Conservation (phyloP, 2,329 filamentous ascomycete species). For the Beauveria pseudobassiana region DNA sequence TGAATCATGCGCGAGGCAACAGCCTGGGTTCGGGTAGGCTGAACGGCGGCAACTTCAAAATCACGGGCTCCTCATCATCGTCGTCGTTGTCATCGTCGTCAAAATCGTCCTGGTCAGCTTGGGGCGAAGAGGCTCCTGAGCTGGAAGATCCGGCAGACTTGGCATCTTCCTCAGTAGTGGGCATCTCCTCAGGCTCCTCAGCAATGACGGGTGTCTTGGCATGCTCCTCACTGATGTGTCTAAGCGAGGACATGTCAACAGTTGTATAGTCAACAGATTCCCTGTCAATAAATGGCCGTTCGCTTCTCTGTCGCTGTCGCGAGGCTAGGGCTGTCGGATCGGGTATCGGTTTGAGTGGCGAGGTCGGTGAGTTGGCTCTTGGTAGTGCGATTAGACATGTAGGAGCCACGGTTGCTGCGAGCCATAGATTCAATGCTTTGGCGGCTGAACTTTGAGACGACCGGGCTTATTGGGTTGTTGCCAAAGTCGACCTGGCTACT, state of each 20-base stretch:
- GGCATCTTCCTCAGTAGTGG: background rate
- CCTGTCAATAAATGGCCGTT: slow-evolving; percentile 26
- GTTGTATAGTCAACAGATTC: slow-evolving; percentile 51
- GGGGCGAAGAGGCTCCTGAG: background rate
- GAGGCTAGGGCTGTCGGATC: slow-evolving; percentile 46
- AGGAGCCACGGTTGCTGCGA: slow-evolving; percentile 64
- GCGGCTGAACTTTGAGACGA: slow-evolving; percentile 50
- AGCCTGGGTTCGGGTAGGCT: slow-evolving; percentile 47
- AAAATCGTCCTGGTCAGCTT: slow-evolving; percentile 10
- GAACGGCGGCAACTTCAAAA: slow-evolving; percentile 57
- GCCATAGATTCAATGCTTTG: slow-evolving; percentile 62
- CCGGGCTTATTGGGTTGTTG: slow-evolving; percentile 67
- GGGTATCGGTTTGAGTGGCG: slow-evolving; percentile 54
- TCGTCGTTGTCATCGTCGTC: slow-evolving; percentile 40
- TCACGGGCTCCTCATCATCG: slow-evolving; percentile 56
- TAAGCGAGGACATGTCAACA: slow-evolving; percentile 45
- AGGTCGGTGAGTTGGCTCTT: slow-evolving; percentile 64
- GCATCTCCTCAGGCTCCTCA: slow-evolving; percentile 13
- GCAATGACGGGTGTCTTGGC: background rate
- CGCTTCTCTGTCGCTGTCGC: slow-evolving; percentile 43
- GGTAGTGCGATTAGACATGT: slow-evolving; percentile 63
- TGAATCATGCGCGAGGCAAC: slow-evolving; percentile 59
- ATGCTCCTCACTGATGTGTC: slow-evolving; percentile 33
- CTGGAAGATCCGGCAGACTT: background rate
- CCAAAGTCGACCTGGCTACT: slow-evolving; percentile 80